phyloP scores from a whole-genome alignment of 805 yeast genomes.

The Candida multigemmis region DNA sequence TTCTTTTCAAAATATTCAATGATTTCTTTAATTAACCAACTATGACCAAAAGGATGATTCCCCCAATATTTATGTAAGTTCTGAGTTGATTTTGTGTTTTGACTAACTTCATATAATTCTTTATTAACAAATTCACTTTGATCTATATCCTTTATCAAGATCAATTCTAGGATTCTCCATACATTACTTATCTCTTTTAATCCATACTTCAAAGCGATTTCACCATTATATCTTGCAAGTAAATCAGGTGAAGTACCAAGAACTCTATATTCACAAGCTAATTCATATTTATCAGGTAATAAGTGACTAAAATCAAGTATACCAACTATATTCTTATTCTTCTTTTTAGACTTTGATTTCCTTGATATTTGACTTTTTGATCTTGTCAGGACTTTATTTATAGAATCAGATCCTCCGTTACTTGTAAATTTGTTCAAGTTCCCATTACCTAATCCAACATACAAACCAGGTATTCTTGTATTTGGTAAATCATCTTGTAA shows the following conservation, averaged over 20 bases:
- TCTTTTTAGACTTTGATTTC: slow-evolving; percentile 11
- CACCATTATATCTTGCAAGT: slow-evolving; percentile 61
- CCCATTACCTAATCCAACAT: slow-evolving; percentile 30
- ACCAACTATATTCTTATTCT: slow-evolving; percentile 45
- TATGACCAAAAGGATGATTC: slow-evolving; percentile 64
- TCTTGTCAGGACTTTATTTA: slow-evolving; percentile 12
- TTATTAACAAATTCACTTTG: slow-evolving; percentile 6
- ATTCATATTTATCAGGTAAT: slow-evolving; percentile 65
- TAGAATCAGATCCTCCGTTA: slow-evolving; percentile 24
- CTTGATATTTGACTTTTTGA: slow-evolving; percentile 8
- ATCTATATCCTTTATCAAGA: slow-evolving; percentile 35
- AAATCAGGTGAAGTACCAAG: slow-evolving; percentile 56
- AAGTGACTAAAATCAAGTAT: slow-evolving; percentile 59
- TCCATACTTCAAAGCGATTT: slow-evolving; percentile 58
- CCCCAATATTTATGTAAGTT: slow-evolving; percentile 59
- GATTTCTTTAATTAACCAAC: slow-evolving; percentile 55
- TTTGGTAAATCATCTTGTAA: slow-evolving; percentile 46
- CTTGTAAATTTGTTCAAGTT: slow-evolving; percentile 23
- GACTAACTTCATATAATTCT: slow-evolving; percentile 4
- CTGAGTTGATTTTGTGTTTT: slow-evolving; percentile 5
- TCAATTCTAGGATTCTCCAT: slow-evolving; percentile 56
- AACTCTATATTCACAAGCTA: slow-evolving; percentile 60
- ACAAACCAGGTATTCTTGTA: slow-evolving; percentile 43
- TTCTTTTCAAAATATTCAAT: slow-evolving; percentile 53
- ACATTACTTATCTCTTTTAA: slow-evolving; percentile 57